Evolutionary conservation across 192 early-diverging fungal species (phyloP).

Genomic region (Borealophlyctis nickersoniae): DNA sequence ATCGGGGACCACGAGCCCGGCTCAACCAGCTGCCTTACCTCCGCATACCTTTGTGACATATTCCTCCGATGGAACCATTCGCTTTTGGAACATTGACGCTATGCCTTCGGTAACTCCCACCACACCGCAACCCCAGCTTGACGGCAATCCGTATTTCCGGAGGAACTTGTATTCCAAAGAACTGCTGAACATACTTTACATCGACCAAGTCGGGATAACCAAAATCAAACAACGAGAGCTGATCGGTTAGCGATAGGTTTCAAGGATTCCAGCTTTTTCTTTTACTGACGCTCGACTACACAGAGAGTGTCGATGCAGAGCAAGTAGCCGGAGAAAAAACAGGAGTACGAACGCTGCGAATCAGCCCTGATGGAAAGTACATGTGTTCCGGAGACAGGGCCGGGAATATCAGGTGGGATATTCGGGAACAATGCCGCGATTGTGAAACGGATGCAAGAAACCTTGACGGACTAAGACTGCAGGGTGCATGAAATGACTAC

Average conservation of each 20-base stretch:
- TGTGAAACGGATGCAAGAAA: too few relatives aligned
- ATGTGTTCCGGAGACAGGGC: slow-evolving; percentile 71
- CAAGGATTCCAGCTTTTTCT: too few relatives aligned
- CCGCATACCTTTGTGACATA: slow-evolving; percentile 68
- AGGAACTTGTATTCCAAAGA: slow-evolving; percentile 63
- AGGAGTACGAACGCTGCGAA: slow-evolving; percentile 65
- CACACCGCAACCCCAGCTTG: neutral
- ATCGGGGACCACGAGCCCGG: too few relatives aligned
- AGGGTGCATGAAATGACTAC: slow-evolving; percentile 60
- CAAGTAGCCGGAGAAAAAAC: slow-evolving; percentile 46
- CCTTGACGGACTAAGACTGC: too few relatives aligned
- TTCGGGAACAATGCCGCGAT: too few relatives aligned
- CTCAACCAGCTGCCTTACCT: too few relatives aligned
- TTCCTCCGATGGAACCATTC: slow-evolving; percentile 72
- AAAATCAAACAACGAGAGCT: slow-evolving; percentile 18
- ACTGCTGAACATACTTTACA: slow-evolving; percentile 56
- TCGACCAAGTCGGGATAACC: slow-evolving; percentile 46
- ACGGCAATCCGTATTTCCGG: slow-evolving; percentile 29
- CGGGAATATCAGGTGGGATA: slow-evolving; percentile 61
- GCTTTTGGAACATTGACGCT: slow-evolving; percentile 74
- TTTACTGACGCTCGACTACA: too few relatives aligned
- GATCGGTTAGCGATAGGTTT: slow-evolving; percentile 17
- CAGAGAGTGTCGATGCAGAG: too few relatives aligned
- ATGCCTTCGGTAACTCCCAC: neutral
- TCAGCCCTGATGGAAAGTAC: slow-evolving; percentile 60